These are phyloP conservation scores for Hymenoscyphus albidus DNA, from an alignment of 2,329 filamentous ascomycete species.

Conservation along the genomic window DNA sequence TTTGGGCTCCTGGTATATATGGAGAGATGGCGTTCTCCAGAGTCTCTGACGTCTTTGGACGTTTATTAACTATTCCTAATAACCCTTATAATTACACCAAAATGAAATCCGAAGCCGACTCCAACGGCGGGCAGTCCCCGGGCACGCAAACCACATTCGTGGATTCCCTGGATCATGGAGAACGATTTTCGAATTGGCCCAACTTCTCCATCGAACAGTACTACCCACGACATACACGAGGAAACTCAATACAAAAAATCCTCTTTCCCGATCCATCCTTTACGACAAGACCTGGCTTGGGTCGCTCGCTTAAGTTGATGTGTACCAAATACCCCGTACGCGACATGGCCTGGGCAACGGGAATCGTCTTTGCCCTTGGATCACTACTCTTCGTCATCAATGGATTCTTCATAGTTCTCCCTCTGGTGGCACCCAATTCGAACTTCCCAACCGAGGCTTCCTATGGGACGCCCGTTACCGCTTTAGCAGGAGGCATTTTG, in stretches of 20 bases:
- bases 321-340: conserved; percentile 21
- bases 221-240: conserved; percentile 8
- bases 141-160: conserved; percentile 16
- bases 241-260: conserved; percentile 3
- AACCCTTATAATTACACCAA: conserved; percentile 13
- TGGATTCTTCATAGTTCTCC: conserved; percentile 24
- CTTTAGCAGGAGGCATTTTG: conserved; percentile 19
- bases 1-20: neutral
- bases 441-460: conserved; percentile 14
- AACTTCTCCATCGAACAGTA: conserved; percentile 16
- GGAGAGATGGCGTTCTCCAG: conserved; percentile 14
- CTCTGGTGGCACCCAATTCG: conserved; percentile 18
- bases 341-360: conserved; percentile 23
- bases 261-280: conserved; percentile 10
- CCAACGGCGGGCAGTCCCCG: conserved; percentile 1
- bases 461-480: conserved; percentile 20
- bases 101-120: conserved; percentile 13
- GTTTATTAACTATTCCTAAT: conserved; percentile 3
- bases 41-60: conserved; percentile 12
- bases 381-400: conserved; percentile 25
- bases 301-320: conserved; percentile 16
- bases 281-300: conserved; percentile 11
- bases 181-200: conserved; percentile 17
- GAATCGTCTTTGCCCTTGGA: conserved; percentile 20
- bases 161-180: conserved; percentile 8